Evolutionary conservation across 2,329 filamentous ascomycete genomes (phyloP).

Genomic region (Colletotrichum gloeosporioides): DNA sequence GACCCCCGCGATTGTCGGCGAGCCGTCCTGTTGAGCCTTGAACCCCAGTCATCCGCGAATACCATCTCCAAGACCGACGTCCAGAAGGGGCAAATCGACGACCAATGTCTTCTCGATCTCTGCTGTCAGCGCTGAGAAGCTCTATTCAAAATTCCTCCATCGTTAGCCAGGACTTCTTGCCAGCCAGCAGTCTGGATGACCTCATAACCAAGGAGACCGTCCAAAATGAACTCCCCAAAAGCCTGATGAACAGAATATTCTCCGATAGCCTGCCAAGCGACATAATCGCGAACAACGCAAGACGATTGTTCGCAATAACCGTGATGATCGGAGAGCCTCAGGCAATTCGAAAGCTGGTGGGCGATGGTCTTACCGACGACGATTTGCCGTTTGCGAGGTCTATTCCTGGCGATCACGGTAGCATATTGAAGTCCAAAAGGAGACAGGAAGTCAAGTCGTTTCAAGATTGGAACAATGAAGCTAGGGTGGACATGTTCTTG

Average conservation of each 20-base stretch:
- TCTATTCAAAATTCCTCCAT: neutral
- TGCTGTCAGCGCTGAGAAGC: neutral
- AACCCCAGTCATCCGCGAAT: too few species aligned
- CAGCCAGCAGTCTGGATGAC: neutral
- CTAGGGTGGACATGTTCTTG: neutral
- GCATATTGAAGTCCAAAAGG: neutral
- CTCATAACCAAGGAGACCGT: neutral
- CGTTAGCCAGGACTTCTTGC: neutral
- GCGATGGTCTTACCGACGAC: neutral
- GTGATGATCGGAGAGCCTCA: neutral
- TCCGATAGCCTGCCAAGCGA: neutral
- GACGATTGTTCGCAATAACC: neutral
- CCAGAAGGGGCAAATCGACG: too few species aligned
- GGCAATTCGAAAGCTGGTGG: neutral
- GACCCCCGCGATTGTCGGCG: too few species aligned
- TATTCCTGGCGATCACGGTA: too few species aligned
- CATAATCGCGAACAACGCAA: neutral
- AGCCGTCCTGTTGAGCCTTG: too few species aligned
- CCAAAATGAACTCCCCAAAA: neutral
- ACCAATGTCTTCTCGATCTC: neutral
- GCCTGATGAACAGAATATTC: neutral
- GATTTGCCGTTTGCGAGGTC: neutral
- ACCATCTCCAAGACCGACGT: too few species aligned
- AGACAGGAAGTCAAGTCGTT: neutral
- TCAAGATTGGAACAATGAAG: neutral